Conservation (phyloP, 257 asterid species). For the Nicotiana attenuata region DNA sequence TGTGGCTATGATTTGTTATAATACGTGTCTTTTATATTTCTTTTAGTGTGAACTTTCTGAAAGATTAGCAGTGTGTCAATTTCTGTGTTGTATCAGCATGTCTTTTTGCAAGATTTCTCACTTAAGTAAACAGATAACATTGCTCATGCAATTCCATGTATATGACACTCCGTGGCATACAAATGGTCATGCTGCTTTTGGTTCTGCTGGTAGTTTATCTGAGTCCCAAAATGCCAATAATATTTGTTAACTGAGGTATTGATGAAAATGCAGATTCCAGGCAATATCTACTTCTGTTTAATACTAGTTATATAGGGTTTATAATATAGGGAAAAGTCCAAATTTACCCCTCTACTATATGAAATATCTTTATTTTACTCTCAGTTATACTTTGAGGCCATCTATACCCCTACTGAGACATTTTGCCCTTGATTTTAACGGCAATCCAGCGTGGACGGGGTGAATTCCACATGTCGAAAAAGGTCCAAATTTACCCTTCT, state of each 20-base stretch:
- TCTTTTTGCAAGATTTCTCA: not conserved
- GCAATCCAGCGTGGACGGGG: not conserved
- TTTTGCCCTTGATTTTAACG: not conserved
- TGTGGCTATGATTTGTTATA: not conserved
- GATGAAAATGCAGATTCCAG: not conserved
- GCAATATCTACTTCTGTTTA: not conserved
- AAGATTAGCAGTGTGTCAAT: not conserved
- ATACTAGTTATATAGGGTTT: not conserved
- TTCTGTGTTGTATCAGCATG: not conserved
- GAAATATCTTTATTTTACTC: not conserved
- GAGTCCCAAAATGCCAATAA: not conserved
- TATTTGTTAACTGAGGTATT: not conserved
- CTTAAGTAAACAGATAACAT: not conserved
- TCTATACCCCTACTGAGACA: not conserved
- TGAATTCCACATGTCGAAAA: not conserved
- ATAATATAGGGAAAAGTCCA: not conserved
- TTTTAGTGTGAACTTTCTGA: not conserved
- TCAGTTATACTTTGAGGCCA: not conserved
- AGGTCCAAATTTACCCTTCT: not conserved
- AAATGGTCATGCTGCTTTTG: not conserved
- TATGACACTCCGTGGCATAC: not conserved
- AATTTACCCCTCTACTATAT: not conserved
- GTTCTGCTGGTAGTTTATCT: not conserved
- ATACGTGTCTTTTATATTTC: conserved; percentile 6
- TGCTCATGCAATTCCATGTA: not conserved